A percentile compares a stretch with the other conserved stretches of the same genome.
These are phyloP conservation scores for Cucurbita argyrosperma DNA, from an alignment of 306 rosid genomes.

Conservation along the genomic window DNA sequence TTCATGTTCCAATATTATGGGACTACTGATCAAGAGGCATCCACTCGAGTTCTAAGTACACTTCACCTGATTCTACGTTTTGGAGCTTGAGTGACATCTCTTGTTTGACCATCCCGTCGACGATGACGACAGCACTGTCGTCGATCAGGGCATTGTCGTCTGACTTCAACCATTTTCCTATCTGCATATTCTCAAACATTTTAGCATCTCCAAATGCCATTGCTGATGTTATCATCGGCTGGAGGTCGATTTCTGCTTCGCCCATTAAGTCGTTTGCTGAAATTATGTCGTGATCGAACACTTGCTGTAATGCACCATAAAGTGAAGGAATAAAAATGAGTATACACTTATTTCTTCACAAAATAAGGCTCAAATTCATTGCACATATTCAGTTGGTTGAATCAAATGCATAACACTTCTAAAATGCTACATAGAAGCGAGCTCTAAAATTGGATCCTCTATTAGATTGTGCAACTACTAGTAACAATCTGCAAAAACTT, in stretches of 20 bases:
- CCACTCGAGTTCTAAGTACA: constrained; percentile 80
- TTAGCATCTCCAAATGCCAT: constrained; percentile 87
- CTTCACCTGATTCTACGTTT: constrained; percentile 77
- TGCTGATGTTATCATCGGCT: constrained; percentile 84
- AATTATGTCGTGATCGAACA: constrained; percentile 71
- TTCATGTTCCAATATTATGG: neutral
- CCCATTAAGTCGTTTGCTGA: constrained; percentile 94
- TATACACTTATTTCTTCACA: neutral
- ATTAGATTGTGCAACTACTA: neutral
- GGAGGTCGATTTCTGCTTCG: constrained; percentile 86
- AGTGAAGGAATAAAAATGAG: neutral
- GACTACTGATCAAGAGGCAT: constrained; percentile 68
- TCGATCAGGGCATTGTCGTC: constrained; percentile 65
- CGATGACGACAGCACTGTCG: constrained; percentile 63
- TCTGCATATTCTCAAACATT: constrained; percentile 81
- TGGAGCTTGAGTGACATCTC: constrained; percentile 63
- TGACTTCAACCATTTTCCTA: constrained; percentile 91
- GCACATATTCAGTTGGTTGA: neutral
- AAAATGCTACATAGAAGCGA: neutral
- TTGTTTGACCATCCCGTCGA: constrained; percentile 65
- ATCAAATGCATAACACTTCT: neutral
- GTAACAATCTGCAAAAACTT: constrained; percentile 5
- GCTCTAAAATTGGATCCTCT: neutral
- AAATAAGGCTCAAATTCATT: neutral
- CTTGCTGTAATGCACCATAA: constrained; percentile 35